Conservation (phyloP, 441 rosid genomes). For the Iberis amara region DNA sequence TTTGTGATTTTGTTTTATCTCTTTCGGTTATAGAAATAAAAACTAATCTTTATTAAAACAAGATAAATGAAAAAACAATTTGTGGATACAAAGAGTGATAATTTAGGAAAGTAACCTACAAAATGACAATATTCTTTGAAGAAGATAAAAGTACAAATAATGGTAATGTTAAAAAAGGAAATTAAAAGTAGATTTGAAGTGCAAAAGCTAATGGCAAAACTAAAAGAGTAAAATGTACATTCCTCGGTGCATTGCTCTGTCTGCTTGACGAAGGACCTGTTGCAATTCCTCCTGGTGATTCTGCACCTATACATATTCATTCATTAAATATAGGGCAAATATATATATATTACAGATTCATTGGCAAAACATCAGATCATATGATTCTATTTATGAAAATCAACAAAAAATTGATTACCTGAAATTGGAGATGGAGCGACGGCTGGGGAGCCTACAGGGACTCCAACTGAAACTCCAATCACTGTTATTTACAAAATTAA, state of each 20-base stretch:
- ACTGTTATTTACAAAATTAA: slow-evolving; percentile 12
- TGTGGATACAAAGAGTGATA: slow-evolving; percentile 1
- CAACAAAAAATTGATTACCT: slow-evolving; percentile 14
- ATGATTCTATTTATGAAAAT: too few relatives aligned
- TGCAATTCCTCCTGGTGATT: slow-evolving; percentile 22
- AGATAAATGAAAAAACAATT: slow-evolving; percentile 23
- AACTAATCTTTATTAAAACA: slow-evolving; percentile 18
- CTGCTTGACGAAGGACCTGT: slow-evolving; percentile 14
- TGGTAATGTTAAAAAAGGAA: not conserved
- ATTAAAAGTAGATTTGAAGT: slow-evolving; percentile 10
- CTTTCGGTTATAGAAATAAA: too few relatives aligned
- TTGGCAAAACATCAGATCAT: not conserved
- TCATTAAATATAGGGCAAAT: not conserved
- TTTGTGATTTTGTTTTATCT: too few relatives aligned
- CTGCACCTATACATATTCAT: slow-evolving; percentile 16
- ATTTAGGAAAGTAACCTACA: slow-evolving; percentile 8
- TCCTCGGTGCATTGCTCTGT: slow-evolving; percentile 11
- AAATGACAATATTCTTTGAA: slow-evolving; percentile 15
- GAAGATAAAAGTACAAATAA: slow-evolving; percentile 4
- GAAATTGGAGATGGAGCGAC: slow-evolving; percentile 21
- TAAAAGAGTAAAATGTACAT: slow-evolving; percentile 9
- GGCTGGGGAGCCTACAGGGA: slow-evolving; percentile 25
- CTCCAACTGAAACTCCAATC: slow-evolving; percentile 28
- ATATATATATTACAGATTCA: too few relatives aligned
- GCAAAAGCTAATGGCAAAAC: slow-evolving; percentile 18